A percentile compares a stretch with the other conserved stretches of the same genome.
Evolutionary conservation across 1,284 basidiomycete genomes (phyloP).

Genomic region (Sporisorium reilianum): DNA sequence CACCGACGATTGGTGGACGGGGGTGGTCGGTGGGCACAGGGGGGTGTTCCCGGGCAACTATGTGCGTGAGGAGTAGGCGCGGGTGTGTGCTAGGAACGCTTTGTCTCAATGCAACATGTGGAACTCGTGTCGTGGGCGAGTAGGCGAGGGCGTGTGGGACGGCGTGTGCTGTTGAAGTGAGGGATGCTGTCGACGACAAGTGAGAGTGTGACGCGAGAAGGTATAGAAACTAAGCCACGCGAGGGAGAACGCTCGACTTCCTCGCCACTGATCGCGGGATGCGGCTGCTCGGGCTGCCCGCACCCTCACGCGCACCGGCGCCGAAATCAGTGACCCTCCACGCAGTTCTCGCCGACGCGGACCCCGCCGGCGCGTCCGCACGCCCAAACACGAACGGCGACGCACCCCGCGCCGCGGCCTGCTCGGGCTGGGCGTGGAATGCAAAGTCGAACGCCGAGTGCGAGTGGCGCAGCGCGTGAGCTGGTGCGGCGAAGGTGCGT

Average conservation of each 20-base stretch:
- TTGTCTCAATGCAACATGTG: background rate
- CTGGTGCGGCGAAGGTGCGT: conserved; percentile 21
- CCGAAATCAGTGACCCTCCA: conserved; percentile 30
- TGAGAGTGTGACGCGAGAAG: no score
- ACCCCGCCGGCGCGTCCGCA: background rate
- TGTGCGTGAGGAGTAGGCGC: conserved; percentile 45
- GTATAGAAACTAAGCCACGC: no score
- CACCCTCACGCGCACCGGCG: background rate
- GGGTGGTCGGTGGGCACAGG: conserved; percentile 82
- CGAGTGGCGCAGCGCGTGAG: conserved; percentile 17
- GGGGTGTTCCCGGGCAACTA: conserved; percentile 89
- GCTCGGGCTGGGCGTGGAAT: background rate
- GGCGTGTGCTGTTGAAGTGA: no score
- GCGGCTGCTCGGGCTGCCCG: conserved; percentile 18
- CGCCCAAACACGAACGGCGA: conserved; percentile 34
- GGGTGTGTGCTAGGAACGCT: no score
- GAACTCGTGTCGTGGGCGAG: no score
- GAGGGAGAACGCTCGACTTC: conserved; percentile 13
- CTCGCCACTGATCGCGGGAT: conserved; percentile 27
- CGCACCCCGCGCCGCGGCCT: background rate
- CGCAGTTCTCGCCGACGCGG: conserved; percentile 3
- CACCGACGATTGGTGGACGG: conserved; percentile 98
- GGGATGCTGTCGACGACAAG: no score
- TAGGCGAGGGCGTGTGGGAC: no score
- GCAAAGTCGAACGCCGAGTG: conserved; percentile 30